Evolutionary conservation across 75 land plant species (phyloP).

Genomic region (Larix kaempferi): DNA sequence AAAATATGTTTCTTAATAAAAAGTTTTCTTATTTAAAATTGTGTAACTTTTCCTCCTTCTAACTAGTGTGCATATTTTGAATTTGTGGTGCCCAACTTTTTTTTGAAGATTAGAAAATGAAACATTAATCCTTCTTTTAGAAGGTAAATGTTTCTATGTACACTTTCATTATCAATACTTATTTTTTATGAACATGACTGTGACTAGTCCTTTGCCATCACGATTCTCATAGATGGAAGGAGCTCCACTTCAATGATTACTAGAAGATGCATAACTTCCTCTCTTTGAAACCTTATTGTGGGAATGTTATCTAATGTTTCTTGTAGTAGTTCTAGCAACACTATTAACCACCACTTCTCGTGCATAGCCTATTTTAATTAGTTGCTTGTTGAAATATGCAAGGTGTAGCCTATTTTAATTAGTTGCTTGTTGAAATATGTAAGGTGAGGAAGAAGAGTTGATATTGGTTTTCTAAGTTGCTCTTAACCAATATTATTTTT

Average conservation of each 20-base stretch:
- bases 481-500: constrained; percentile 23
- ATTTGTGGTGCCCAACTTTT: no score
- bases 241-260: background rate
- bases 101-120: no score
- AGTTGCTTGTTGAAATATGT: constrained; percentile 79
- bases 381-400: constrained; percentile 75
- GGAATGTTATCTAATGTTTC: constrained; percentile 19
- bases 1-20: no score
- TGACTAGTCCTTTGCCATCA: constrained; percentile 1
- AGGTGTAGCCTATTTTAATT: constrained; percentile 64
- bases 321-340: constrained; percentile 71
- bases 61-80: no score
- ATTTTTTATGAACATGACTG: no score
- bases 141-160: no score
- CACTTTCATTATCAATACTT: no score
- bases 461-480: no score
- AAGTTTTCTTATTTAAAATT: no score
- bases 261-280: constrained; percentile 9
- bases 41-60: no score
- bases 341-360: constrained; percentile 55
- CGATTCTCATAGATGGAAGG: background rate
- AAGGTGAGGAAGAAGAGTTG: constrained; percentile 60
- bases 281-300: background rate
- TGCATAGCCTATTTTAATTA: constrained; percentile 58
- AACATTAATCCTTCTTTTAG: no score